These are phyloP conservation scores for Boehmeria nivea DNA, from an alignment of 306 rosid genomes.

Conservation along the genomic window DNA sequence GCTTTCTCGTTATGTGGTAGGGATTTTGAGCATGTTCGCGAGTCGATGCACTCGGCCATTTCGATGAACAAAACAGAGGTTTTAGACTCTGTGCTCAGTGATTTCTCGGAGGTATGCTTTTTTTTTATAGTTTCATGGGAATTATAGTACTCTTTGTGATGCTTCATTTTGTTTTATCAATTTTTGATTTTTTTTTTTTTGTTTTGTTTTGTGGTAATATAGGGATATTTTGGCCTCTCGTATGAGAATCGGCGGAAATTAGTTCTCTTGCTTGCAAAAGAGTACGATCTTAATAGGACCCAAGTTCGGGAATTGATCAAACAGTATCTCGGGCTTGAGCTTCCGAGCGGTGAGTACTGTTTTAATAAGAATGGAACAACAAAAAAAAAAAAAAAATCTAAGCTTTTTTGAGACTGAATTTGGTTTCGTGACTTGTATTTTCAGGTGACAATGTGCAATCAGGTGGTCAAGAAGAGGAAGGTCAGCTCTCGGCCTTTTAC, in stretches of 20 bases:
- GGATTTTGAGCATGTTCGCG: slow-evolving; percentile 53
- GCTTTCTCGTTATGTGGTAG: slow-evolving; percentile 22
- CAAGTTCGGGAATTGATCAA: slow-evolving; percentile 68
- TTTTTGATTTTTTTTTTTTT: slow-evolving; percentile 11
- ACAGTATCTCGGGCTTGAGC: slow-evolving; percentile 81
- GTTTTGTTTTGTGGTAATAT: slow-evolving; percentile 11
- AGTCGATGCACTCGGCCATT: slow-evolving; percentile 73
- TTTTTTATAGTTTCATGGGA: background rate
- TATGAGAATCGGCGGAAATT: slow-evolving; percentile 56
- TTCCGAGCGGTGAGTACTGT: slow-evolving; percentile 52
- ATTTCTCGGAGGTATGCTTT: slow-evolving; percentile 64
- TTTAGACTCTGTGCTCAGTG: slow-evolving; percentile 58
- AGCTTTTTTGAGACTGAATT: slow-evolving; percentile 16
- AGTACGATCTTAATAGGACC: slow-evolving; percentile 72
- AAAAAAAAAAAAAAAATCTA: background rate
- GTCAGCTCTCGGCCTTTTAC: slow-evolving; percentile 56
- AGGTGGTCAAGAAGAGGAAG: slow-evolving; percentile 44
- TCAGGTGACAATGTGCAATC: slow-evolving; percentile 47
- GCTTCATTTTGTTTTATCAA: background rate
- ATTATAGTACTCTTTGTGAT: background rate
- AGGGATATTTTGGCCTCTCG: slow-evolving; percentile 75
- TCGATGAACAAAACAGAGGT: slow-evolving; percentile 69
- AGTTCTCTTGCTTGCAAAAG: slow-evolving; percentile 67
- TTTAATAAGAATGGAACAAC: background rate
- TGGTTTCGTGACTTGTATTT: slow-evolving; percentile 9